phyloP scores from a whole-genome alignment of 176 grass and related monocot genomes.

The Zea luxurians region DNA sequence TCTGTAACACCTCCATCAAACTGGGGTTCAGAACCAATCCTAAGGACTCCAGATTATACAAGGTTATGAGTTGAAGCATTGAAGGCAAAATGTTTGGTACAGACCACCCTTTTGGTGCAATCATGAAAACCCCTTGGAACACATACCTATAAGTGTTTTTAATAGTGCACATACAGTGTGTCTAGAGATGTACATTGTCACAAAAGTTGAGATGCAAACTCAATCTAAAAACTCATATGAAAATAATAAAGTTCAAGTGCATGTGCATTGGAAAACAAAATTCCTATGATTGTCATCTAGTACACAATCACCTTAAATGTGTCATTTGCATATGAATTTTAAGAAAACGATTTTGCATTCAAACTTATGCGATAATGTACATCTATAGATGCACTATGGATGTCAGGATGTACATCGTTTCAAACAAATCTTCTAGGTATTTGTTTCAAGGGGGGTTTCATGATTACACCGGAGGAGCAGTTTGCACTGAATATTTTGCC shows the following conservation, averaged over 20 bases:
- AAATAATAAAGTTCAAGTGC: neutral
- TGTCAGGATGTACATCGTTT: neutral
- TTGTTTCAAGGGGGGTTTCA: neutral
- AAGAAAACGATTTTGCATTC: neutral
- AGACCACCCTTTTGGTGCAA: neutral
- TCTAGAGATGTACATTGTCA: neutral
- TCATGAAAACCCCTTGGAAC: neutral
- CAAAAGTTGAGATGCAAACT: neutral
- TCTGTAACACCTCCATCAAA: neutral
- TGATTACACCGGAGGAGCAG: too few species aligned
- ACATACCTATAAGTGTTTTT: neutral
- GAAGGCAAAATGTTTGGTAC: neutral
- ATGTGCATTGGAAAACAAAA: neutral
- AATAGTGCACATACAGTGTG: neutral
- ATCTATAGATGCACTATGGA: neutral
- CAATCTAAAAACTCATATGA: neutral
- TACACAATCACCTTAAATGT: neutral
- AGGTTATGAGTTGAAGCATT: neutral
- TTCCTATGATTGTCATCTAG: neutral
- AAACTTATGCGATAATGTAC: neutral
- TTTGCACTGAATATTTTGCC: too few species aligned
- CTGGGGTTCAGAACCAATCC: conserved; percentile 1
- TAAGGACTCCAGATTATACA: neutral
- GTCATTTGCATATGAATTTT: neutral
- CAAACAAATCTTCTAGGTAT: neutral